These are phyloP conservation scores for Wickerhamomyces sp. DNA, from an alignment of 1,139 yeast genomes.

Conservation along the genomic window DNA sequence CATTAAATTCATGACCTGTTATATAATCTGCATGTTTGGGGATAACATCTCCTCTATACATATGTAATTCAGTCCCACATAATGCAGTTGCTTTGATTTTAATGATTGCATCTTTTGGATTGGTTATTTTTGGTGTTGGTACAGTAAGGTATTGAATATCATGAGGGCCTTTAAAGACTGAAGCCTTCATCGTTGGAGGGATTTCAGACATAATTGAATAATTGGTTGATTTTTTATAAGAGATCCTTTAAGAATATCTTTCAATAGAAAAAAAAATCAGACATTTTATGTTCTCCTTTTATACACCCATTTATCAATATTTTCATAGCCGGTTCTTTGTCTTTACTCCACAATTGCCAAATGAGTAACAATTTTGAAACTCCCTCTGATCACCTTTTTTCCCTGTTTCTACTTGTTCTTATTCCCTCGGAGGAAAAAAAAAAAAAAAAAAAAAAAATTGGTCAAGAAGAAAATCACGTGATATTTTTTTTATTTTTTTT, in stretches of 20 bases:
- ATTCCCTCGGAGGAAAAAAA: no score
- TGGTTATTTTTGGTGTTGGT: slow-evolving; percentile 38
- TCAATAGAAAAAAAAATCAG: not conserved
- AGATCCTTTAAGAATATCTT: no score
- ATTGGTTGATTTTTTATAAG: no score
- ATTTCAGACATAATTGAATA: not conserved
- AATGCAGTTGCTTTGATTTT: slow-evolving; percentile 51
- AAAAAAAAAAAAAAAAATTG: no score
- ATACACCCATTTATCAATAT: no score
- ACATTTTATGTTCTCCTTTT: not conserved
- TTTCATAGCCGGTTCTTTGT: no score
- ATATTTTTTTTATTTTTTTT: no score
- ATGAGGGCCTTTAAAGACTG: slow-evolving; percentile 48
- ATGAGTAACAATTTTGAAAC: no score
- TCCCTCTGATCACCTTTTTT: no score
- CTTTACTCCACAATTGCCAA: no score
- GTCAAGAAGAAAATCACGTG: no score
- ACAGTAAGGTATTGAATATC: slow-evolving; percentile 39
- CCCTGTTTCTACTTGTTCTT: no score
- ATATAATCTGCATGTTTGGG: slow-evolving; percentile 36
- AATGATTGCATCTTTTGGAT: slow-evolving; percentile 44
- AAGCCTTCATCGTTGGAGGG: slow-evolving; percentile 44
- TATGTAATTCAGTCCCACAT: slow-evolving; percentile 61
- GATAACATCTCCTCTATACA: slow-evolving; percentile 51
- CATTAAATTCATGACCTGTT: slow-evolving; percentile 76